These are phyloP conservation scores for Trichosporon inkin DNA, from an alignment of 1,284 basidiomycete genomes.

Conservation along the genomic window DNA sequence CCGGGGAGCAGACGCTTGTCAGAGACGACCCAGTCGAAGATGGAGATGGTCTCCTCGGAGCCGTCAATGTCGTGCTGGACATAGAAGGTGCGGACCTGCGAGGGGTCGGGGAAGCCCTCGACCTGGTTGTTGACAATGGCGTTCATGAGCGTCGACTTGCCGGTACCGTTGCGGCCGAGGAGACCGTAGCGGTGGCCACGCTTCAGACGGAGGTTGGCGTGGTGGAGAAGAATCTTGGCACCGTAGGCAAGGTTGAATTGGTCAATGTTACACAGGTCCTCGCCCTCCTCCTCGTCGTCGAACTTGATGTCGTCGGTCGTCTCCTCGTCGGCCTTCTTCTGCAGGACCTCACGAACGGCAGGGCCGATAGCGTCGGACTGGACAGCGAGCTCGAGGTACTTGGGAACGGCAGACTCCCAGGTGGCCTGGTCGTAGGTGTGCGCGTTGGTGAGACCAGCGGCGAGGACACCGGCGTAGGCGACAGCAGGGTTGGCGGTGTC, in stretches of 20 bases:
- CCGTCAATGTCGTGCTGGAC: conserved; percentile 99
- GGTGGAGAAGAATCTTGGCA: conserved; percentile 97
- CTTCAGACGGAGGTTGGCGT: conserved; percentile 91
- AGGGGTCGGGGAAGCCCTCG: conserved; percentile 80
- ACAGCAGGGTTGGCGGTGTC: conserved; percentile 60
- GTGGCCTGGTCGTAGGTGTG: conserved; percentile 87
- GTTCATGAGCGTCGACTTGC: conserved; percentile 97
- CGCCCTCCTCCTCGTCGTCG: conserved; percentile 95
- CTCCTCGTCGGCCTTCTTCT: conserved; percentile 78
- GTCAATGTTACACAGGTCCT: conserved; percentile 84
- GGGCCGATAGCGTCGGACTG: conserved; percentile 63
- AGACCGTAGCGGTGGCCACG: conserved; percentile 98
- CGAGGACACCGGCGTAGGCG: conserved; percentile 72
- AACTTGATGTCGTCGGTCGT: conserved; percentile 66
- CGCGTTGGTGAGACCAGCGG: conserved; percentile 76
- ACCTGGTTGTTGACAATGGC: conserved; percentile 94
- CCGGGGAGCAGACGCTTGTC: conserved; percentile 72
- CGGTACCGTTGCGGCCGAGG: conserved; percentile 96
- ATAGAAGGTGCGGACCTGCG: conserved; percentile 95
- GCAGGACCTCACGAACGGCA: conserved; percentile 77
- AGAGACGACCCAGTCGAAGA: conserved; percentile 78
- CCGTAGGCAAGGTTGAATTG: conserved; percentile 98
- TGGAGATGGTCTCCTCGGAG: conserved; percentile 84
- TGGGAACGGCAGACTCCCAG: conserved; percentile 73
- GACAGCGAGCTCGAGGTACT: conserved; percentile 68